Conservation (phyloP, 2,329 filamentous ascomycete genomes). For the Nemania sp. region DNA sequence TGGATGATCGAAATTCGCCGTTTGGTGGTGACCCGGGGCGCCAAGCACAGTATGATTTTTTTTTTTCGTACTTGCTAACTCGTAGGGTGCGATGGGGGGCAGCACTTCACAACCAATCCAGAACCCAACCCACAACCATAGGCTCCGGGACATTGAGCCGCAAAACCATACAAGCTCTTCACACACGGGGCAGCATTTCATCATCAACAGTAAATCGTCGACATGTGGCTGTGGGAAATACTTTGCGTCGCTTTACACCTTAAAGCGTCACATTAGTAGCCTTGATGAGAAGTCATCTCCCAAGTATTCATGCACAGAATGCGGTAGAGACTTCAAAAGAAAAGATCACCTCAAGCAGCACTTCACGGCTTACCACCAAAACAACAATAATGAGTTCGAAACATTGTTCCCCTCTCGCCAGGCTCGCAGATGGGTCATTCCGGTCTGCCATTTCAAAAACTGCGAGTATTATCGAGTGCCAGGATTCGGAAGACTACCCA, state of each 20-base stretch:
- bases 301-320: conserved; percentile 12
- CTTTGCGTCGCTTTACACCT: conserved; percentile 4
- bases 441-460: conserved; percentile 8
- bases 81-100: conserved; percentile 18
- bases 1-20: not conserved
- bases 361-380: conserved; percentile 7
- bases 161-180: no score
- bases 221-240: conserved; percentile 9
- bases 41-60: conserved; percentile 19
- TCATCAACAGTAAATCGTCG: conserved; percentile 1
- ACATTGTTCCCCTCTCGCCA: not conserved
- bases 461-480: conserved; percentile 20
- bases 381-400: not conserved
- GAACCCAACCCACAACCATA: no score
- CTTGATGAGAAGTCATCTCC: not conserved
- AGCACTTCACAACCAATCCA: no score
- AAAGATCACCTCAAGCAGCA: conserved; percentile 24
- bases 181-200: not conserved
- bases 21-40: not conserved
- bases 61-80: conserved; percentile 19
- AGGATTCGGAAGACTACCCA: not conserved
- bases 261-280: conserved; percentile 14
- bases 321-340: conserved; percentile 13
- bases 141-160: no score
- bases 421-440: not conserved